A percentile compares a stretch with the other conserved stretches of the same genome.
Evolutionary conservation across 176 grass and related monocot genomes (phyloP).

Genomic region (barley (Hordeum vulgare)): MorexV3_pseudomolecules_assembly NC_058522.1:130100865-130101364

Average conservation of each 20-base stretch:
- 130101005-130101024: constrained; percentile 94
- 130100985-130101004: constrained; percentile 84
- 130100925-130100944: neutral
- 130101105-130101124: neutral
- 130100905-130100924: neutral
- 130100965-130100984: constrained; percentile 50
- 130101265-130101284: neutral
- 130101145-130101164: neutral
- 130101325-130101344: no score
- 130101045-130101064: constrained; percentile 89
- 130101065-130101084: constrained; percentile 68
- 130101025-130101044: constrained; percentile 81
- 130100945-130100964: neutral
- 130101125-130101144: neutral
- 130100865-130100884: constrained; percentile 83
- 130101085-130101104: neutral
- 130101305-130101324: no score
- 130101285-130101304: neutral
- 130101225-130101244: neutral
- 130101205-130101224: neutral
- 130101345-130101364: no score
- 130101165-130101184: neutral
- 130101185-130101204: neutral
- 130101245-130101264: neutral
- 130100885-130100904: constrained; percentile 53